Percentiles rank a stretch among this genome's conserved stretches.
These are phyloP conservation scores for Calocera cornea DNA, from an alignment of 768 basidiomycete genomes.

Conservation along the genomic window DNA sequence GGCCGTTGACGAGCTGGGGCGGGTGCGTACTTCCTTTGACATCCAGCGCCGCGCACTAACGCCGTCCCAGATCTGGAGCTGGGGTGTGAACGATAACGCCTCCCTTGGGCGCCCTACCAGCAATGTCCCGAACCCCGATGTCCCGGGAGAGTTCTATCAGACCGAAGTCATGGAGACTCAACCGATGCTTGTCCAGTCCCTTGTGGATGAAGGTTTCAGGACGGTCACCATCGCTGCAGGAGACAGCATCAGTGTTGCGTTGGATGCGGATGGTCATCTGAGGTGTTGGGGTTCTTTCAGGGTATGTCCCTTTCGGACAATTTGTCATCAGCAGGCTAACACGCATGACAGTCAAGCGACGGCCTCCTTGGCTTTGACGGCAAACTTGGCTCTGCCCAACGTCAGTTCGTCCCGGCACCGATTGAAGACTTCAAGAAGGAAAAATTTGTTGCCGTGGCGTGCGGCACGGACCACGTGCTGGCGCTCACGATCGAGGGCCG, in stretches of 20 bases:
- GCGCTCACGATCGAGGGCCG: slow-evolving; percentile 79
- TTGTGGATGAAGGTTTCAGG: slow-evolving; percentile 69
- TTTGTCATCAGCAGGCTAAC: slow-evolving; percentile 4
- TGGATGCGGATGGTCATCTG: slow-evolving; percentile 65
- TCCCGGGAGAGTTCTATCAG: slow-evolving; percentile 23
- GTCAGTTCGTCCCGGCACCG: slow-evolving; percentile 53
- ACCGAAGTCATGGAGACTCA: slow-evolving; percentile 30
- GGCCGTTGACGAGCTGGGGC: slow-evolving; percentile 78
- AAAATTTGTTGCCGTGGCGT: slow-evolving; percentile 54
- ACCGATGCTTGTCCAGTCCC: slow-evolving; percentile 30
- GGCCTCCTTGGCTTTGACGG: slow-evolving; percentile 66
- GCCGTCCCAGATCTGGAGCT: slow-evolving; percentile 55
- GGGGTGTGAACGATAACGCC: slow-evolving; percentile 78
- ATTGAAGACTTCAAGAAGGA: slow-evolving; percentile 23
- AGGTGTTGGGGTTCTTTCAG: slow-evolving; percentile 85
- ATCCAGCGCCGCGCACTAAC: background rate
- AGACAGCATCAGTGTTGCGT: slow-evolving; percentile 76
- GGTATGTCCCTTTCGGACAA: slow-evolving; percentile 31
- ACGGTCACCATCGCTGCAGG: slow-evolving; percentile 73
- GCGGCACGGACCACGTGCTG: slow-evolving; percentile 80
- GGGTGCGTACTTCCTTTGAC: slow-evolving; percentile 40
- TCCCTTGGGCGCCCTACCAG: slow-evolving; percentile 70
- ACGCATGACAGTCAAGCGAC: slow-evolving; percentile 45
- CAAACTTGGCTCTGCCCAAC: slow-evolving; percentile 40
- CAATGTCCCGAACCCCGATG: slow-evolving; percentile 28